Base-by-base conservation (phyloP, 805 yeast genomes). In the Spathaspora hagerdaliae region DNA sequence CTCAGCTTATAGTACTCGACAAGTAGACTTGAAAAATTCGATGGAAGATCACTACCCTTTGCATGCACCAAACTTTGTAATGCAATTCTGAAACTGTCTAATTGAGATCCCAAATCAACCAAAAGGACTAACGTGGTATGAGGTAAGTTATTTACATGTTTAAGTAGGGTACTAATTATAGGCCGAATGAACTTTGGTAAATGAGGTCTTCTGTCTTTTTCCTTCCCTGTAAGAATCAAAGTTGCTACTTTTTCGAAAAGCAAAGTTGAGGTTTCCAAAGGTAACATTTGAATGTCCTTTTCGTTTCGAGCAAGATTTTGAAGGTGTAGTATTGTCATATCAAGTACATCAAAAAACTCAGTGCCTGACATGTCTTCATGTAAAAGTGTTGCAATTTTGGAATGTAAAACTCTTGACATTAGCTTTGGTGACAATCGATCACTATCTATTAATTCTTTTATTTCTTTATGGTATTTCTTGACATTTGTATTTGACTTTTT, bases 31-130 rank as follows among this genome's bases (percentile, higher is more conserved):
- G 53, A 59, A 1, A 45, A 38, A 8, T 41, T 49, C 2, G 10
- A 7, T 13, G 35, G 41, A 10, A 39, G 15, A 15, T 32, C 10
- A 8, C 8, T 29, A 13, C 41, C 41, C 31, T 14, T 15, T 6
- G 13, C 27, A 60, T 48, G 43, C 4, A 43, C 44, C 24, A 55
- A 44, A 27, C 43, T 44, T 6, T 33, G 19, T 27, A 42, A 31
- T 1, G 40, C 48, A 2, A 36, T 12, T 29, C 36, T 39, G n/a
- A 44, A 38, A 31, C 38, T 36, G 8, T 39, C 39, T 26, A 53
- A n/a, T 29, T 44, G 44, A 2, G 64, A 45, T 2, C 65, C 71
- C 44, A 70, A 49, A 7, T 60, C 64, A 6, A 64, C 56, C 0
- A 68, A 50, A 27, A 54, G 51, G 1, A 61, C 63, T 38, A 65